A percentile compares a stretch with the other conserved stretches of the same genome.
Conservation (phyloP, 176 grass and related monocot genomes). For the Melocanna baccifera region DNA sequence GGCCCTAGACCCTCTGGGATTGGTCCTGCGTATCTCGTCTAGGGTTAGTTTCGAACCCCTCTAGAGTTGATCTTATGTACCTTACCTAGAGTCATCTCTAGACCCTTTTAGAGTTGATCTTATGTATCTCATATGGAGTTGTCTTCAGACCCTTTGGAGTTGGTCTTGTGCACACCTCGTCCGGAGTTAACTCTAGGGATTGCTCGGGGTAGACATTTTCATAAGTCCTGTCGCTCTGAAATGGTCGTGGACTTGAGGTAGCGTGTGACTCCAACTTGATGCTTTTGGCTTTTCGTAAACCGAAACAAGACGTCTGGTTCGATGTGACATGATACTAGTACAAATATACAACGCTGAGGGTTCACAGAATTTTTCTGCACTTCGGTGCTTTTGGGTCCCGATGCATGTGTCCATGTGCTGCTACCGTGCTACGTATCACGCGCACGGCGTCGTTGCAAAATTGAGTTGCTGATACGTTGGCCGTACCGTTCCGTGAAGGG, state of each 20-base stretch:
- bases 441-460: background rate
- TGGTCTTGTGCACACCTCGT: too few relatives aligned
- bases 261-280: too few relatives aligned
- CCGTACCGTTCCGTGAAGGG: background rate
- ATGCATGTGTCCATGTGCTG: background rate
- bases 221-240: too few relatives aligned
- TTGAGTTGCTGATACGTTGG: background rate
- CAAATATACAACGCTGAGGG: background rate
- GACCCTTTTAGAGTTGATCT: accelerated
- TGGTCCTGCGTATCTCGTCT: too few relatives aligned
- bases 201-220: too few relatives aligned
- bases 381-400: background rate
- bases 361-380: background rate
- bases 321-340: background rate
- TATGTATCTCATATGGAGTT: too few relatives aligned
- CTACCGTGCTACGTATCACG: background rate
- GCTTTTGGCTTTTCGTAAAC: background rate
- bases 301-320: background rate
- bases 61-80: too few relatives aligned
- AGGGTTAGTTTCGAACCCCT: too few relatives aligned
- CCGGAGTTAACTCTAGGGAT: too few relatives aligned
- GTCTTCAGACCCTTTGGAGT: accelerated
- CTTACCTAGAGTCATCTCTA: accelerated
- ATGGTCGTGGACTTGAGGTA: too few relatives aligned
- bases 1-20: accelerated